Percentiles rank a stretch among this genome's conserved stretches.
These are phyloP conservation scores for Dothiorella sarmentorum DNA, from an alignment of 2,329 filamentous ascomycete genomes.

Conservation along the genomic window DNA sequence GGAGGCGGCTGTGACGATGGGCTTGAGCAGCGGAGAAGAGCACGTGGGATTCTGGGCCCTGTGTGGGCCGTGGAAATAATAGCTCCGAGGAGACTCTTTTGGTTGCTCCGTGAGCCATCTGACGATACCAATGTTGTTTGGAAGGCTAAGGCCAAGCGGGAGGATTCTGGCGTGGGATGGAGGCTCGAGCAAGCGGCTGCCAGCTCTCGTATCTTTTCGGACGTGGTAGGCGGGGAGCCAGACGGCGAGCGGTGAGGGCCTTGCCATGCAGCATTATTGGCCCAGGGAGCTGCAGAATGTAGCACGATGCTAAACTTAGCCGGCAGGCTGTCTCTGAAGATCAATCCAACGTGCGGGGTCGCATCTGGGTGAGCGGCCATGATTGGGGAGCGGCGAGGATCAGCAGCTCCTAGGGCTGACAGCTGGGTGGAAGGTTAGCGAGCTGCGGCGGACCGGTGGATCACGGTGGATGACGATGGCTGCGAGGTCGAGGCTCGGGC, in stretches of 20 bases:
- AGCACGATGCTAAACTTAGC: not conserved
- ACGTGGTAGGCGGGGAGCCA: conserved; percentile 22
- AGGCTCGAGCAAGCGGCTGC: not conserved
- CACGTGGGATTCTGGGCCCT: not conserved
- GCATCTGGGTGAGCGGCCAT: not conserved
- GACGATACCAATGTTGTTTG: too few relatives aligned
- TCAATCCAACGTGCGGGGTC: not conserved
- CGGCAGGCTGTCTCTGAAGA: not conserved
- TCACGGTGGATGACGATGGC: too few relatives aligned
- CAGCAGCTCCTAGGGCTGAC: not conserved
- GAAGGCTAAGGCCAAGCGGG: not conserved
- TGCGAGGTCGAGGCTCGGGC: too few relatives aligned
- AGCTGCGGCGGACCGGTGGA: not conserved
- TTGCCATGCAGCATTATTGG: not conserved
- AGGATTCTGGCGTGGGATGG: too few relatives aligned
- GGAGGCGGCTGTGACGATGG: not conserved
- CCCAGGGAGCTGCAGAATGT: conserved; percentile 40
- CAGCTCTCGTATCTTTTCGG: conserved; percentile 14
- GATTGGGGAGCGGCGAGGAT: not conserved
- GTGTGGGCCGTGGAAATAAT: not conserved
- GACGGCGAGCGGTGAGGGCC: not conserved
- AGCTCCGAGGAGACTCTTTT: not conserved
- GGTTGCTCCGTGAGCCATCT: too few relatives aligned
- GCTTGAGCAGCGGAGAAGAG: not conserved
- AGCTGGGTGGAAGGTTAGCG: not conserved